phyloP scores from a whole-genome alignment of 169 alveolate species.

The Cryptosporidium andersoni region DNA sequence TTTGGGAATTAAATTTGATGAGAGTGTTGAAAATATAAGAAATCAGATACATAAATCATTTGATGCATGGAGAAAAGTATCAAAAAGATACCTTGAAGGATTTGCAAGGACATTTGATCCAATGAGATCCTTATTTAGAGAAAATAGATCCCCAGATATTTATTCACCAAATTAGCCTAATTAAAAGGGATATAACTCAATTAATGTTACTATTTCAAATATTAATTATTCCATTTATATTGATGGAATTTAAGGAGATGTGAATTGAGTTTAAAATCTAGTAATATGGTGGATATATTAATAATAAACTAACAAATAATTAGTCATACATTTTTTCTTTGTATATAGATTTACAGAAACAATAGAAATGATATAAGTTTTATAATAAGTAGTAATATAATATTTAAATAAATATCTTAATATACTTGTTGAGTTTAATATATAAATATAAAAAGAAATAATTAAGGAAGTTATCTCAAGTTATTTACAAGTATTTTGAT shows the following conservation, averaged over 20 bases:
- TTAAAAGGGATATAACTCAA: neutral
- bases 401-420: too few relatives aligned
- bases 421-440: too few relatives aligned
- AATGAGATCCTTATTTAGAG: conserved; percentile 72
- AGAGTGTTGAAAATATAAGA: conserved; percentile 79
- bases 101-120: conserved; percentile 80
- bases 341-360: too few relatives aligned
- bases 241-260: neutral
- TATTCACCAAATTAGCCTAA: conserved; percentile 8
- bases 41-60: conserved; percentile 76
- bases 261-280: too few relatives aligned
- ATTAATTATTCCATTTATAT: neutral
- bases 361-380: too few relatives aligned
- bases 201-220: conserved; percentile 12
- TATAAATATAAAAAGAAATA: too few relatives aligned
- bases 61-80: conserved; percentile 77
- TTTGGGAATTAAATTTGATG: conserved; percentile 76
- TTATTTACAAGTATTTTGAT: too few relatives aligned
- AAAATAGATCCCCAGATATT: conserved; percentile 44
- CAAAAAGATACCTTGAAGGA: conserved; percentile 76
- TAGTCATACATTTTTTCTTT: too few relatives aligned
- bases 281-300: too few relatives aligned
- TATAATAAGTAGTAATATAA: too few relatives aligned
- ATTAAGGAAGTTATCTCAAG: too few relatives aligned
- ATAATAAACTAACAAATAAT: too few relatives aligned